These are phyloP conservation scores for Magnusiomyces suaveolens DNA, from an alignment of 1,139 yeast species.

Conservation along the genomic window DNA sequence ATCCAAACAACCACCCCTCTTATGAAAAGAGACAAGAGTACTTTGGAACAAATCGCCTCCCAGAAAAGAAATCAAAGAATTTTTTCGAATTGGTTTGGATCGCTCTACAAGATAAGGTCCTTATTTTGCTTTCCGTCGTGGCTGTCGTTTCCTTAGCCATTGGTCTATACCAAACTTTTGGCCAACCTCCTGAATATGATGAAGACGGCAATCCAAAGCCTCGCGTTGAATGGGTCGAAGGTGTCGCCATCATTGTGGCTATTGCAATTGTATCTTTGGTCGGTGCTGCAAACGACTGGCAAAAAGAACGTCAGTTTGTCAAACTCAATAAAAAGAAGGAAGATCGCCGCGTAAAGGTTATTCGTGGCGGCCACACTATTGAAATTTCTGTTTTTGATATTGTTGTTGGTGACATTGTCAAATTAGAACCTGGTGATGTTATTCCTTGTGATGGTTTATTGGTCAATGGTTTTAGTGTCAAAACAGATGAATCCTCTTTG, in stretches of 20 bases:
- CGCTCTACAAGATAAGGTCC: slow-evolving; percentile 85
- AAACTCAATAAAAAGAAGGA: slow-evolving; percentile 69
- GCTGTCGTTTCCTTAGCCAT: slow-evolving; percentile 82
- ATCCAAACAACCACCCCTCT: slow-evolving; percentile 2
- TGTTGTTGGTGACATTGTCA: slow-evolving; percentile 75
- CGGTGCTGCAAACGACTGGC: slow-evolving; percentile 92
- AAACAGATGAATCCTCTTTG: slow-evolving; percentile 84
- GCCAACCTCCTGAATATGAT: slow-evolving; percentile 55
- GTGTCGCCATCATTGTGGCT: slow-evolving; percentile 93
- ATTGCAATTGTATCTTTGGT: slow-evolving; percentile 83
- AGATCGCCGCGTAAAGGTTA: slow-evolving; percentile 67
- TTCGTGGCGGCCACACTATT: slow-evolving; percentile 61
- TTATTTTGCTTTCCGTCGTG: slow-evolving; percentile 72
- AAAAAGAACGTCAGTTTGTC: slow-evolving; percentile 89
- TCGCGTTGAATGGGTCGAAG: slow-evolving; percentile 94
- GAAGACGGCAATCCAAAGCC: slow-evolving; percentile 67
- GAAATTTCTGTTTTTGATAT: slow-evolving; percentile 67
- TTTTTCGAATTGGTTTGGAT: slow-evolving; percentile 63
- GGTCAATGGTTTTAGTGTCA: slow-evolving; percentile 60
- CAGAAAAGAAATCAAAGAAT: slow-evolving; percentile 57
- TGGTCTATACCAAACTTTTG: slow-evolving; percentile 88
- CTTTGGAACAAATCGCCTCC: slow-evolving; percentile 65
- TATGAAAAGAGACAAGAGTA: slow-evolving; percentile 4
- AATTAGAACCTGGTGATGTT: slow-evolving; percentile 87
- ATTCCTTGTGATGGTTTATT: slow-evolving; percentile 82